Conservation (phyloP, 1,139 yeast species). For the Pichia sp. region DNA sequence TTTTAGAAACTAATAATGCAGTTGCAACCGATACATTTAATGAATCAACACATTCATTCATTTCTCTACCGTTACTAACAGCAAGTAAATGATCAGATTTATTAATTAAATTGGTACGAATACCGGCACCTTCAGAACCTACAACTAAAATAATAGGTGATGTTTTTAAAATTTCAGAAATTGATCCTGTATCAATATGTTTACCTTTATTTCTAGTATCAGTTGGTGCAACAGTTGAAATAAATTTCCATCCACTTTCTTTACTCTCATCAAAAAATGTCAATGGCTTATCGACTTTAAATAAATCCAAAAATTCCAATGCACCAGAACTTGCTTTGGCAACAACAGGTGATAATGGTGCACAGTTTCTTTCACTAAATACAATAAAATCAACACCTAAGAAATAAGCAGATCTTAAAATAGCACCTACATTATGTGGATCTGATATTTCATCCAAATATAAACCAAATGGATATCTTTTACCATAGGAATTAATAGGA, state of each 20-base stretch:
- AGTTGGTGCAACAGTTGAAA: conserved; percentile 51
- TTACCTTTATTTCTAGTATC: conserved; percentile 22
- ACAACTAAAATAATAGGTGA: conserved; percentile 66
- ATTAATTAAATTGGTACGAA: conserved; percentile 57
- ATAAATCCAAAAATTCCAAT: conserved; percentile 63
- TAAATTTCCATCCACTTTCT: conserved; percentile 62
- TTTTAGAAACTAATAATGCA: conserved; percentile 27
- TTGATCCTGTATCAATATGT: conserved; percentile 37
- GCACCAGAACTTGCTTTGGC: conserved; percentile 89
- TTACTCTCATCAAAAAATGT: conserved; percentile 53
- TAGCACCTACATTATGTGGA: conserved; percentile 88
- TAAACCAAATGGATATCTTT: conserved; percentile 59
- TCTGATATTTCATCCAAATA: conserved; percentile 81
- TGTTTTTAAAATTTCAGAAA: conserved; percentile 38
- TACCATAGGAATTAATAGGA: conserved; percentile 8
- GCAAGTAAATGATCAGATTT: conserved; percentile 63
- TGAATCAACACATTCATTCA: conserved; percentile 57
- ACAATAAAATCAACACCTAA: conserved; percentile 81
- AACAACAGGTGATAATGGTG: conserved; percentile 70
- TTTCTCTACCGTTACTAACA: conserved; percentile 33
- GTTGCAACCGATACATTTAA: conserved; percentile 88
- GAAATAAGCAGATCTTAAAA: conserved; percentile 73
- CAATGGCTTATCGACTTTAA: conserved; percentile 51
- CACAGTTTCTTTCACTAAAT: conserved; percentile 64
- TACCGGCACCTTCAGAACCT: conserved; percentile 84